Percentiles rank a stretch among this genome's conserved stretches.
Conservation (phyloP, 257 asterid species). For the Nicotiana benthamiana region DNA sequence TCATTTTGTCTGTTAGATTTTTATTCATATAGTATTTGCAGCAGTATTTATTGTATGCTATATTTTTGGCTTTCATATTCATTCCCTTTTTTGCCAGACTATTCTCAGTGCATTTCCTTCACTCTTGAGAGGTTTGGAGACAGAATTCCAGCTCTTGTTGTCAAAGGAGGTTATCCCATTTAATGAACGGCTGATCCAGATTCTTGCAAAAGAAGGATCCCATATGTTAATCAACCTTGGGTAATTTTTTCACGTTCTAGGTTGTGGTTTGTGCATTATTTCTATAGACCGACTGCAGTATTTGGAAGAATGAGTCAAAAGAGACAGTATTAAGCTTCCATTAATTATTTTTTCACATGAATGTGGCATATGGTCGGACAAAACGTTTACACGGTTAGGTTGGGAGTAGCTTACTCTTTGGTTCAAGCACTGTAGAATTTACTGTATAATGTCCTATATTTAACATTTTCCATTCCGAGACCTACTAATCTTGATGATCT, state of each 20-base stretch:
- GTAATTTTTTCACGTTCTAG: slow-evolving; percentile 24
- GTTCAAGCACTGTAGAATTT: not conserved
- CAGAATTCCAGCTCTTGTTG: slow-evolving; percentile 44
- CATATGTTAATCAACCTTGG: slow-evolving; percentile 45
- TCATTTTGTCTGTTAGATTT: not conserved
- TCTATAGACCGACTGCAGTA: not conserved
- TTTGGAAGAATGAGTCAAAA: not conserved
- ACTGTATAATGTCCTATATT: not conserved
- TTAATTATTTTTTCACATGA: not conserved
- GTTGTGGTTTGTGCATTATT: not conserved
- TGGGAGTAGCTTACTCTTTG: not conserved
- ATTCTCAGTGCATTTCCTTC: slow-evolving; percentile 62
- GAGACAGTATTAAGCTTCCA: not conserved
- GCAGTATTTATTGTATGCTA: not conserved
- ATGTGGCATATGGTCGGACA: not conserved
- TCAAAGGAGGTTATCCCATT: slow-evolving; percentile 47
- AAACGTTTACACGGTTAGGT: not conserved
- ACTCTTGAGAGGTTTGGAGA: slow-evolving; percentile 65
- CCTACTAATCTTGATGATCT: not conserved
- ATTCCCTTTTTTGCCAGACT: slow-evolving; percentile 24
- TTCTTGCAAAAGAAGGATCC: slow-evolving; percentile 61
- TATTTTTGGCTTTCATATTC: slow-evolving; percentile 5
- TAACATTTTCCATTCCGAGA: not conserved
- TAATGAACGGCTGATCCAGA: slow-evolving; percentile 52
- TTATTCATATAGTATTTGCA: not conserved